These are phyloP conservation scores for Calocybe gangraenosa DNA, from an alignment of 768 basidiomycete species.

Conservation along the genomic window DNA sequence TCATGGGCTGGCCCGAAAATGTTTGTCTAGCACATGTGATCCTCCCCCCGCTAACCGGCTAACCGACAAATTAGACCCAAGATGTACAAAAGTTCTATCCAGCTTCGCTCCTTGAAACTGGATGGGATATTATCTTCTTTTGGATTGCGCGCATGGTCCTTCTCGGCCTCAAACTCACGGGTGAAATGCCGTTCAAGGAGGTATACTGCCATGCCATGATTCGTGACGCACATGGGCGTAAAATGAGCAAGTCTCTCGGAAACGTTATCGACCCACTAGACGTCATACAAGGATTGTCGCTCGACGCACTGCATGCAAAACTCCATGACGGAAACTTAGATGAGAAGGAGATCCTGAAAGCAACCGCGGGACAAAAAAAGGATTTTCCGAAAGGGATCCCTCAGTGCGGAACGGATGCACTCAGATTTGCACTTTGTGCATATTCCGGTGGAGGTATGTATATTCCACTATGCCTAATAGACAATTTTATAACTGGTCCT, in stretches of 20 bases:
- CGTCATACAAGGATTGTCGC: slow-evolving; percentile 79
- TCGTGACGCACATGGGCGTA: slow-evolving; percentile 96
- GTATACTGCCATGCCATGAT: slow-evolving; percentile 99
- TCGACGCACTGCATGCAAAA: slow-evolving; percentile 82
- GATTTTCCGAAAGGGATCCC: slow-evolving; percentile 99
- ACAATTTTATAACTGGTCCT: neutral
- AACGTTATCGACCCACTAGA: slow-evolving; percentile 98
- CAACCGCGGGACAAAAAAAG: slow-evolving; percentile 94
- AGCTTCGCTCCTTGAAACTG: slow-evolving; percentile 87
- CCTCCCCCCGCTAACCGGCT: neutral
- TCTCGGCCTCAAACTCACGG: slow-evolving; percentile 86
- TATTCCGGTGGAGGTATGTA: slow-evolving; percentile 81
- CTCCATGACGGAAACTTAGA: slow-evolving; percentile 90
- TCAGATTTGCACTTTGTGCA: slow-evolving; percentile 92
- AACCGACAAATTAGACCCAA: slow-evolving; percentile 46
- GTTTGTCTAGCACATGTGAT: slow-evolving; percentile 29
- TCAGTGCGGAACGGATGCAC: slow-evolving; percentile 95
- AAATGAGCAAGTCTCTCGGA: slow-evolving; percentile 98
- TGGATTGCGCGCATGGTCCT: slow-evolving; percentile 99
- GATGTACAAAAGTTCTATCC: slow-evolving; percentile 88
- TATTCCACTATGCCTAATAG: neutral
- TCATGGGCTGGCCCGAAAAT: slow-evolving; percentile 96
- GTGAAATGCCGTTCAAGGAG: slow-evolving; percentile 88
- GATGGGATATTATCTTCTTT: slow-evolving; percentile 99
- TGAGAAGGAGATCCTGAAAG: slow-evolving; percentile 87